Conservation (phyloP, 257 asterid genomes). For the Euphrasia confusa region DNA sequence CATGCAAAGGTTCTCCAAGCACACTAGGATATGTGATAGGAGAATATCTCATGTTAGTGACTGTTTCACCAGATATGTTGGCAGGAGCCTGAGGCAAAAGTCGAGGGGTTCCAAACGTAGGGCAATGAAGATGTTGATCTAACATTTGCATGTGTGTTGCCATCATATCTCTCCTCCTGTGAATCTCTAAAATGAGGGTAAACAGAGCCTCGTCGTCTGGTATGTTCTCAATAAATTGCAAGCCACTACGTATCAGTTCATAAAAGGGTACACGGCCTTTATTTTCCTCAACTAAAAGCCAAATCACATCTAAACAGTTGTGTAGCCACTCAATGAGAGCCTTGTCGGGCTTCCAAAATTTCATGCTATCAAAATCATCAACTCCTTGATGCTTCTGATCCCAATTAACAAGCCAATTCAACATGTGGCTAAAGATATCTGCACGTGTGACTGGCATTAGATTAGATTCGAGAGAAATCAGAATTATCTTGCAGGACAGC, state of each 20-base stretch:
- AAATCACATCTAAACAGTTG: conserved; percentile 86
- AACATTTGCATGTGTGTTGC: conserved; percentile 98
- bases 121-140: conserved; percentile 97
- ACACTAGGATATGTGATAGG: conserved; percentile 97
- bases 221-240: conserved; percentile 87
- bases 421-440: conserved; percentile 70
- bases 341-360: conserved; percentile 72
- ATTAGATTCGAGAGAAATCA: conserved; percentile 68
- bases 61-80: conserved; percentile 74
- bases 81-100: conserved; percentile 77
- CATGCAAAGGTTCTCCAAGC: conserved; percentile 99
- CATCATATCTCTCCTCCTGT: conserved; percentile 92
- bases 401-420: conserved; percentile 89
- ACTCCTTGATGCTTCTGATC: conserved; percentile 64
- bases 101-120: conserved; percentile 94
- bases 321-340: conserved; percentile 90
- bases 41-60: conserved; percentile 71
- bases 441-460: conserved; percentile 78
- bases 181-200: conserved; percentile 89
- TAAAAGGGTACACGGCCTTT: conserved; percentile 89
- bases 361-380: conserved; percentile 65
- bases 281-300: conserved; percentile 81
- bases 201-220: conserved; percentile 98
- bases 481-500: conserved; percentile 83
- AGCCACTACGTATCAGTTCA: conserved; percentile 83